Evolutionary conservation across 257 asterid species (phyloP).

Genomic region (Solanum corneliomulleri): DNA sequence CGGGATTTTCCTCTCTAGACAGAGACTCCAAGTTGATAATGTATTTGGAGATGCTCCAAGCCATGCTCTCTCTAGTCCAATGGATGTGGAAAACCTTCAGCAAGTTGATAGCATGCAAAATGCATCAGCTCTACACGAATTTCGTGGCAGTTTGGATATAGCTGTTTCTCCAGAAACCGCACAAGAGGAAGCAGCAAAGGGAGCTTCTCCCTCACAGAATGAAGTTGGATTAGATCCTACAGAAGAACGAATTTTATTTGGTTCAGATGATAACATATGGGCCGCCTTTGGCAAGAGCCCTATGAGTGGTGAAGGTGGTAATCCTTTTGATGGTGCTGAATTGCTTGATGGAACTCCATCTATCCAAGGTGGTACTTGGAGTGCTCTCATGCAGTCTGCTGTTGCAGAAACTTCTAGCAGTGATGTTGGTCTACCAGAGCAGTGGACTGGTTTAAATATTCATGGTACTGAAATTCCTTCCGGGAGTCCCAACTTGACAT

Average conservation of each 20-base stretch:
- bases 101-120: slow-evolving; percentile 24
- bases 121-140: slow-evolving; percentile 21
- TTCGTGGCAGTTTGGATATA: slow-evolving; percentile 21
- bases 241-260: slow-evolving; percentile 65
- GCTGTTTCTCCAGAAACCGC: slow-evolving; percentile 21
- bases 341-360: slow-evolving; percentile 34
- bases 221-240: slow-evolving; percentile 60
- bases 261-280: slow-evolving; percentile 72
- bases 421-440: slow-evolving; percentile 46
- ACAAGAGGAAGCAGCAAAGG: slow-evolving; percentile 15
- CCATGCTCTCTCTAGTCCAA: slow-evolving; percentile 14
- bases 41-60: slow-evolving; percentile 23
- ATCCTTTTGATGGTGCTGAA: slow-evolving; percentile 29
- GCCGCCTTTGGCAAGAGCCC: slow-evolving; percentile 46
- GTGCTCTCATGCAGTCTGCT: slow-evolving; percentile 99
- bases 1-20: slow-evolving; percentile 26
- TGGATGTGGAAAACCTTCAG: slow-evolving; percentile 26
- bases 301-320: slow-evolving; percentile 32
- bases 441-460: slow-evolving; percentile 41
- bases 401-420: slow-evolving; percentile 76
- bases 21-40: slow-evolving; percentile 30
- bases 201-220: slow-evolving; percentile 23
- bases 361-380: slow-evolving; percentile 86
- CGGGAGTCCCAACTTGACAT: slow-evolving; percentile 23
- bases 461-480: slow-evolving; percentile 26